Evolutionary conservation across 257 asterid genomes (phyloP).

Genomic region (Plectranthus barbatus): DNA sequence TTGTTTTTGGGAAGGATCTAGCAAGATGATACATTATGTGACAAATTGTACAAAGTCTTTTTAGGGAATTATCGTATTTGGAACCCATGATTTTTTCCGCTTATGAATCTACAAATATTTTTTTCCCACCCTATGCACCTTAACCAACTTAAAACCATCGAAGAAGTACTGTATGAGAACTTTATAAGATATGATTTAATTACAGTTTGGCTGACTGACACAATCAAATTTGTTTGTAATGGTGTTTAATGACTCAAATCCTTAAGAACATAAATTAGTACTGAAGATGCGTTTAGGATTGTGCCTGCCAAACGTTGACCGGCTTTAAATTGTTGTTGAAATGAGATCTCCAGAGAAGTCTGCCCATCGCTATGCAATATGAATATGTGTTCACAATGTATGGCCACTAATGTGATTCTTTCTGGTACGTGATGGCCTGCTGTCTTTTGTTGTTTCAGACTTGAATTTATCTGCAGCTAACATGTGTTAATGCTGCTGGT

Average conservation of each 20-base stretch:
- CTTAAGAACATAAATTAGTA: not conserved
- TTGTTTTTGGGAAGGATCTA: not conserved
- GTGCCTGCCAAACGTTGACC: not conserved
- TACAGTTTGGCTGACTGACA: not conserved
- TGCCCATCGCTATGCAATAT: not conserved
- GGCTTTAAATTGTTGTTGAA: not conserved
- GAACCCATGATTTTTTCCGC: not conserved
- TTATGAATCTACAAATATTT: not conserved
- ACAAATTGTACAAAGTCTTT: not conserved
- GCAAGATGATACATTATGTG: not conserved
- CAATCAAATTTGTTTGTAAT: not conserved
- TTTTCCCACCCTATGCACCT: conserved; percentile 9
- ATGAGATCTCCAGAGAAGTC: not conserved
- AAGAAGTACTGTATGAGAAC: too few species aligned
- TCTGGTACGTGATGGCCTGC: conserved; percentile 44
- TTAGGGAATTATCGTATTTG: not conserved
- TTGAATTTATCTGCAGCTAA: conserved; percentile 18
- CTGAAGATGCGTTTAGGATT: not conserved
- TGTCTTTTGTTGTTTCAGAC: conserved; percentile 13
- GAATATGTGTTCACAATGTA: not conserved
- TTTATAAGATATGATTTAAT: too few species aligned
- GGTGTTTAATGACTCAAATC: not conserved
- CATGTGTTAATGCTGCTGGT: conserved; percentile 32
- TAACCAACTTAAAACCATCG: not conserved
- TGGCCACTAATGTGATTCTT: conserved; percentile 12